Evolutionary conservation across 1,284 basidiomycete genomes (phyloP).

Genomic region (Caloboletus inedulis): DNA sequence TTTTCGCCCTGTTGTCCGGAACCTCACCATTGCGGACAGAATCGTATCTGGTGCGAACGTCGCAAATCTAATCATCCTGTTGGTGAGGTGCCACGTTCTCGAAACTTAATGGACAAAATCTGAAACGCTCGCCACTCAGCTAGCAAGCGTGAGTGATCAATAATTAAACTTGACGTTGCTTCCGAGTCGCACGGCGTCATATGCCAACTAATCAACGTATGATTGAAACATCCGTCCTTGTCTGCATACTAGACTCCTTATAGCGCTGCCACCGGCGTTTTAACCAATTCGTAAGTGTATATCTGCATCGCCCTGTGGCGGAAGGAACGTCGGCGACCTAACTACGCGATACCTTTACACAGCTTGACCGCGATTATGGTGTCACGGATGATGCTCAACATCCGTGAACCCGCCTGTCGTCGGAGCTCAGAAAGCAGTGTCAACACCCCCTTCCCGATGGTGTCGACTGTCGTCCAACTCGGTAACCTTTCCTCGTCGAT

Average conservation of each 20-base stretch:
- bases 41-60: conserved; percentile 15
- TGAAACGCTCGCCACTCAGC: neutral
- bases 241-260: conserved; percentile 3
- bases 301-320: neutral
- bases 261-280: neutral
- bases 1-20: neutral
- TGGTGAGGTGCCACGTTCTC: conserved; percentile 7
- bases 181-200: no score
- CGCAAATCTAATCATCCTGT: conserved; percentile 9
- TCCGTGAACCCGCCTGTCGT: conserved; percentile 31
- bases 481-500: neutral
- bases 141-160: conserved; percentile 3
- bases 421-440: neutral
- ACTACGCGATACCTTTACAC: neutral
- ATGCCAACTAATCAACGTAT: neutral
- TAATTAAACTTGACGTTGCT: neutral
- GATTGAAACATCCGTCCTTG: neutral
- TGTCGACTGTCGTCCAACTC: conserved; percentile 6
- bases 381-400: conserved; percentile 43
- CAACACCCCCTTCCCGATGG: neutral
- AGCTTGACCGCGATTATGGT: conserved; percentile 43
- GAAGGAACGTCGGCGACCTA: neutral
- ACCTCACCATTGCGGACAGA: conserved; percentile 3
- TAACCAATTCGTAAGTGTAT: conserved; percentile 13
- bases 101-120: neutral